Base-by-base conservation (phyloP, 768 basidiomycete species). In the Cantharellus cinnabarinus region DNA sequence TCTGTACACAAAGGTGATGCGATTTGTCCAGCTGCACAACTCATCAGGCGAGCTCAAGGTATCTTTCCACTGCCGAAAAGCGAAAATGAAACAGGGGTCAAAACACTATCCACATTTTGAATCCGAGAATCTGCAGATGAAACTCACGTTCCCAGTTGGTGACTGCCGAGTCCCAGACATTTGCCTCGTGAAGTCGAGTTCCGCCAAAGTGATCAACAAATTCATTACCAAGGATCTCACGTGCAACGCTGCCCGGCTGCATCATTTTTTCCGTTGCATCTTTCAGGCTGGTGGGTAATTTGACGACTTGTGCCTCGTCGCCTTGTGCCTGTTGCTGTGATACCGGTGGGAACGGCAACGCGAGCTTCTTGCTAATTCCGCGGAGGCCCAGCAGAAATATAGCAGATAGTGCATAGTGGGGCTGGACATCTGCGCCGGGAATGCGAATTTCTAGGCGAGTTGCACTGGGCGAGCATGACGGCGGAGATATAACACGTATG, bases 131-230 rank as follows among this genome's bases (percentile, higher is more conserved):
- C 41, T 38, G 42, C 1, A 5, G 38, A 5, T n/a, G 1, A 56
- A 5, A 64, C 80, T 64, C 65, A 89, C 90, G 79, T 78, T 94
- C 93, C 91, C 89, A 97, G 68, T 79, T 83, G 5, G 93, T 95
- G 42, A 94, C 89, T 2, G 89, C 88, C 65, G 82, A 78, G 64
- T 89, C 85, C 83, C 87, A 93, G 35, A 85, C 65, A 58, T 75
- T 80, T 59, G 93, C 81, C 68, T 94, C 91, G 67, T 97, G 85
- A 68, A 89, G 79, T 65, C 94, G 79, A n/a, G 95, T 98, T 4
- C 90, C 93, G 2, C 86, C 89, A 65, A 79, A 94, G 68, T 99
- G 95, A 14, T 98, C 88, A 1, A 98, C 88, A 66, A 97, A 95
- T 34, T 80, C 81, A 66, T 90, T 73, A 0, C 93, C 94, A 59